Evolutionary conservation across 257 asterid genomes (phyloP).

Genomic region (Solanum chmielewskii): DNA sequence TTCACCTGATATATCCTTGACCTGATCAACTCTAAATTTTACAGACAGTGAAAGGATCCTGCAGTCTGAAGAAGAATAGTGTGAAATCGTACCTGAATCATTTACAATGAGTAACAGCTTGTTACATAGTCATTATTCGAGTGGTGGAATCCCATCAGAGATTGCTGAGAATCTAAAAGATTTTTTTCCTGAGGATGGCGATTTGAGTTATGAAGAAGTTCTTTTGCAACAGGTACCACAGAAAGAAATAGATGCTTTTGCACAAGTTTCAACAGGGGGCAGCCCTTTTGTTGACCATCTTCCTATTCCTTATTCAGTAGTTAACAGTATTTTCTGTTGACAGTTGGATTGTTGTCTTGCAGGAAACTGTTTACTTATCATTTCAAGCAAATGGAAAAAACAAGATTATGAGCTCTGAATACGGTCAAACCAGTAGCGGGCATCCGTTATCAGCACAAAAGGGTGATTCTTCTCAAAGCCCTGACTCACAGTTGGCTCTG

Average conservation of each 20-base stretch:
- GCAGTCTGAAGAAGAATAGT: not conserved
- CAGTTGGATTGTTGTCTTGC: not conserved
- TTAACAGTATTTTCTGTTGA: not conserved
- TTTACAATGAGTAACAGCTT: conserved; percentile 27
- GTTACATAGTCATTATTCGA: conserved; percentile 26
- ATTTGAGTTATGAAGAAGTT: conserved; percentile 67
- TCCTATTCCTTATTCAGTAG: not conserved
- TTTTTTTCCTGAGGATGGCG: conserved; percentile 68
- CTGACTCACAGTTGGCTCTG: conserved; percentile 55
- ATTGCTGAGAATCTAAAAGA: conserved; percentile 60
- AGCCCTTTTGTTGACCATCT: not conserved
- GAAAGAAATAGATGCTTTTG: not conserved
- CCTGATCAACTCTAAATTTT: not conserved
- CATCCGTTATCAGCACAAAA: conserved; percentile 23
- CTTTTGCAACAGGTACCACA: conserved; percentile 35
- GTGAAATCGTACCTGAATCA: conserved; percentile 26
- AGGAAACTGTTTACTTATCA: conserved; percentile 68
- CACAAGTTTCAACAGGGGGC: not conserved
- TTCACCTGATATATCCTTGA: not conserved
- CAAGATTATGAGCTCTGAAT: conserved; percentile 13
- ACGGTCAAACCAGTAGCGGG: conserved; percentile 33
- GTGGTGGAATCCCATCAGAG: conserved; percentile 52
- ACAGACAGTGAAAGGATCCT: not conserved
- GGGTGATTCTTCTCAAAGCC: conserved; percentile 28
- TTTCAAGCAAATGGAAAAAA: conserved; percentile 43